Percentiles rank a stretch among this genome's conserved stretches.
phyloP scores from a whole-genome alignment of 1,284 basidiomycete species.

The Ustilago esculenta region DNA sequence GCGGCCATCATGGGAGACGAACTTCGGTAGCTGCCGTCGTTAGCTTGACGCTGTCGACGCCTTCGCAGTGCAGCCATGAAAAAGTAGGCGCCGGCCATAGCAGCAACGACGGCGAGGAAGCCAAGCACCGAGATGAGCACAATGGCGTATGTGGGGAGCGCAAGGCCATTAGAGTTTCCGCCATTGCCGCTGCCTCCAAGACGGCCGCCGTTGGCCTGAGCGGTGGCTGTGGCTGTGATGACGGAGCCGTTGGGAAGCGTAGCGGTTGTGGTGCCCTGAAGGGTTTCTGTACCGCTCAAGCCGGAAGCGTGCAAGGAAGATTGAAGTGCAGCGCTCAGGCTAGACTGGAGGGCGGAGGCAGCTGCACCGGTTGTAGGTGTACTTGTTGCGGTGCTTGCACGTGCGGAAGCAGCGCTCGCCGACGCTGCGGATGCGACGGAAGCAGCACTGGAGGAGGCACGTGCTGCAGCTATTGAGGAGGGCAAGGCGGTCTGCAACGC shows the following conservation, averaged over 20 bases:
- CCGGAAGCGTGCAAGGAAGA: conserved; percentile 46
- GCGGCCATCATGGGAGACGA: conserved; percentile 53
- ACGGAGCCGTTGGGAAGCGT: conserved; percentile 54
- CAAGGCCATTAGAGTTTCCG: conserved; percentile 33
- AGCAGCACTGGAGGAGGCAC: conserved; percentile 27
- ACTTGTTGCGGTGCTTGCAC: conserved; percentile 4
- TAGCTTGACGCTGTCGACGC: conserved; percentile 29
- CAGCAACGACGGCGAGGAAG: conserved; percentile 52
- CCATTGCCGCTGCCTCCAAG: conserved; percentile 20
- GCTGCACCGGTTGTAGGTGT: conserved; percentile 16
- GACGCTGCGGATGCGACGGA: conserved; percentile 34
- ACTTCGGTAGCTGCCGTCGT: conserved; percentile 35
- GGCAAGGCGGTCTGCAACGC: conserved; percentile 58
- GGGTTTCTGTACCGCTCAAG: conserved; percentile 56
- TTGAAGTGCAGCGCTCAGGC: conserved; percentile 45
- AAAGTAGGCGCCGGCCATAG: conserved; percentile 49
- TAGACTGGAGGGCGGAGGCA: conserved; percentile 48
- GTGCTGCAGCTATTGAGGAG: conserved; percentile 33
- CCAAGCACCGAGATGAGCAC: conserved; percentile 60
- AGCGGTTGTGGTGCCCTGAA: conserved; percentile 49
- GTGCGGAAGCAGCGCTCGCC: conserved; percentile 22
- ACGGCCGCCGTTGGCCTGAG: conserved; percentile 52
- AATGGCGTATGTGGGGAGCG: conserved; percentile 55
- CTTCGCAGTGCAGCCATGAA: conserved; percentile 49
- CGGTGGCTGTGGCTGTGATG: conserved; percentile 57